Evolutionary conservation across 2,329 filamentous ascomycete species (phyloP).

Genomic region (Xylariales sp.): DNA sequence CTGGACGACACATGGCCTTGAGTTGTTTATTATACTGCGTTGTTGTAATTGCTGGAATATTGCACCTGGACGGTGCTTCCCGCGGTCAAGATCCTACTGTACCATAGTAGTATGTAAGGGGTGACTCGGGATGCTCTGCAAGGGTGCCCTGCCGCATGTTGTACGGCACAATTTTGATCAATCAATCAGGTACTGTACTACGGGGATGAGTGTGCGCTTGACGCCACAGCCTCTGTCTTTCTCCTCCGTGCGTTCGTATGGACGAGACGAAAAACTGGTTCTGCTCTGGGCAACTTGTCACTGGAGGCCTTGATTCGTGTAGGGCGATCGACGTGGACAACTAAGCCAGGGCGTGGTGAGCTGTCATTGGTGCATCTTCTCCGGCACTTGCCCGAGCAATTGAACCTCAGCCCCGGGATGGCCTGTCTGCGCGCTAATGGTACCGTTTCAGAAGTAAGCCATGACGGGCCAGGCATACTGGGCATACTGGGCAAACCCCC

Average conservation of each 20-base stretch:
- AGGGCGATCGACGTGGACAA: not conserved
- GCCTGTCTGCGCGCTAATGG: slow-evolving; percentile 2
- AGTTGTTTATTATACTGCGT: too few relatives aligned
- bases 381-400: slow-evolving; percentile 3
- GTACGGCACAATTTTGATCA: too few relatives aligned
- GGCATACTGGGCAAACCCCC: too few relatives aligned
- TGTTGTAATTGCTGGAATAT: too few relatives aligned
- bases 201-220: not conserved
- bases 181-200: too few relatives aligned
- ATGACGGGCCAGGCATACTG: too few relatives aligned
- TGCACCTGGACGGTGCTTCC: too few relatives aligned
- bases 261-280: slow-evolving; percentile 1
- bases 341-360: not conserved
- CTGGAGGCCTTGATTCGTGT: not conserved
- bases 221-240: not conserved
- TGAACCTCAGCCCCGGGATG: not conserved
- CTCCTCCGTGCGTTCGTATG: not conserved
- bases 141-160: too few relatives aligned
- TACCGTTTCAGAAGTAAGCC: slow-evolving; percentile 1
- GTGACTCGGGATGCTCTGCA: too few relatives aligned
- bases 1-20: too few relatives aligned
- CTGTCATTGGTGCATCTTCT: not conserved
- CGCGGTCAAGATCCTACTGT: too few relatives aligned
- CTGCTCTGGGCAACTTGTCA: not conserved
- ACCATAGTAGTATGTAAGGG: too few relatives aligned